phyloP scores from a whole-genome alignment of 495 filamentous ascomycete genomes.

The Penicillium paxilli region DNA sequence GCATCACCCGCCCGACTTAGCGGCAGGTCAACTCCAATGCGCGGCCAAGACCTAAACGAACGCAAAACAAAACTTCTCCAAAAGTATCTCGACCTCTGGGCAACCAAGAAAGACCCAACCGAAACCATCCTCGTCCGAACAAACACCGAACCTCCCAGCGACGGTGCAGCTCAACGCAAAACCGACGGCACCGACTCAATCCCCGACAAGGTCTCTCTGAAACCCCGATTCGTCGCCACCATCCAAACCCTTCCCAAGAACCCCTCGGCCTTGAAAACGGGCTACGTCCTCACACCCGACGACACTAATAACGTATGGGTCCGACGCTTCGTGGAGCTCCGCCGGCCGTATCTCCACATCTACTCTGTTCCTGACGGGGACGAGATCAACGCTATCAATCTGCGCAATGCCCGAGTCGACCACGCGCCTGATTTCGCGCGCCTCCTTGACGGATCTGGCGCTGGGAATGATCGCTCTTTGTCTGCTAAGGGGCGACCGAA shows the following conservation, averaged over 20 bases:
- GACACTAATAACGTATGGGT: conserved; percentile 75
- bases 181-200: conserved; percentile 26
- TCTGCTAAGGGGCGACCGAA: conserved; percentile 57
- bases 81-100: conserved; percentile 78
- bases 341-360: conserved; percentile 88
- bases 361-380: conserved; percentile 82
- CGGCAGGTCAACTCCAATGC: conserved; percentile 41
- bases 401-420: conserved; percentile 83
- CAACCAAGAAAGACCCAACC: conserved; percentile 69
- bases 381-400: conserved; percentile 83
- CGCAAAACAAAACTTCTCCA: conserved; percentile 60
- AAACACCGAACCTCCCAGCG: conserved; percentile 72
- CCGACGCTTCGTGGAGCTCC: conserved; percentile 89
- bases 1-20: conserved; percentile 34
- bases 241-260: conserved; percentile 73
- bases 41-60: conserved; percentile 50
- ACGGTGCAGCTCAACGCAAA: conserved; percentile 53
- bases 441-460: conserved; percentile 57
- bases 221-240: conserved; percentile 64
- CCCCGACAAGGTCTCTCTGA: conserved; percentile 33
- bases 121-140: conserved; percentile 70
- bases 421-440: conserved; percentile 82
- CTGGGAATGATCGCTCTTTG: conserved; percentile 25
- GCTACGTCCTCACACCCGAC: conserved; percentile 78
- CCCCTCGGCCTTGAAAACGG: conserved; percentile 73